phyloP scores from a whole-genome alignment of 192 early-diverging fungal species.

The Podila clonocystis region DNA sequence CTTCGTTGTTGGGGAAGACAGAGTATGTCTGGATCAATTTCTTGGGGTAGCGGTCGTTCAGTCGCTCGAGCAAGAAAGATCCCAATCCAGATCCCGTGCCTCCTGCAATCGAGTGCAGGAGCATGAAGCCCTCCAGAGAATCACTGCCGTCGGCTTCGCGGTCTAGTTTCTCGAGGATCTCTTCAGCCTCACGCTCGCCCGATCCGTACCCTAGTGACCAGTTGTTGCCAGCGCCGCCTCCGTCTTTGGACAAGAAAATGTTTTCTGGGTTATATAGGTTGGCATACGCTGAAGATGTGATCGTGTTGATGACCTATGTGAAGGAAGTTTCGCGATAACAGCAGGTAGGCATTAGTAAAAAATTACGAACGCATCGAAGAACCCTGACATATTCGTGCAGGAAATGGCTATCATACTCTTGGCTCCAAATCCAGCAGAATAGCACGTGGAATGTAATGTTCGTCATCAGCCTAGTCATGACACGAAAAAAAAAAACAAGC shows the following conservation, averaged over 20 bases:
- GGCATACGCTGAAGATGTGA: constrained; percentile 85
- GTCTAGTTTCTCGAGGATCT: constrained; percentile 97
- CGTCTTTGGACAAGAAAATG: constrained; percentile 90
- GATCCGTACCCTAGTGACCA: constrained; percentile 93
- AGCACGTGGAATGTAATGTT: constrained; percentile 96
- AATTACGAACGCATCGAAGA: too few relatives aligned
- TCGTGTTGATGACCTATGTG: constrained; percentile 87
- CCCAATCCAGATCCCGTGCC: constrained; percentile 98
- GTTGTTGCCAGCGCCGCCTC: constrained; percentile 98
- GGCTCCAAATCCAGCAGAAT: constrained; percentile 95
- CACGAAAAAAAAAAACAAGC: constrained; percentile 3
- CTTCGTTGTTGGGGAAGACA: constrained; percentile 96
- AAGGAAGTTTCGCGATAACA: not conserved
- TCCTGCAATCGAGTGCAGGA: constrained; percentile 97
- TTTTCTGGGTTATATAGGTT: constrained; percentile 99
- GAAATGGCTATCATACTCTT: constrained; percentile 62
- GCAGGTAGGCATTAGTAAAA: too few relatives aligned
- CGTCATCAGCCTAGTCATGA: constrained; percentile 90
- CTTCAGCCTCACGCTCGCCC: constrained; percentile 89
- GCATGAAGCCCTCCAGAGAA: constrained; percentile 95
- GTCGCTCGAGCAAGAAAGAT: constrained; percentile 88
- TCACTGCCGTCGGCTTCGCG: constrained; percentile 96
- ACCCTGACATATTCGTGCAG: too few relatives aligned
- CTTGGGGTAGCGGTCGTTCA: constrained; percentile 96
- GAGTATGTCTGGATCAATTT: constrained; percentile 98